A percentile compares a stretch with the other conserved stretches of the same genome.
Evolutionary conservation across 2,329 filamentous ascomycete species (phyloP).

Genomic region (Teratosphaeria gauchensis): DNA sequence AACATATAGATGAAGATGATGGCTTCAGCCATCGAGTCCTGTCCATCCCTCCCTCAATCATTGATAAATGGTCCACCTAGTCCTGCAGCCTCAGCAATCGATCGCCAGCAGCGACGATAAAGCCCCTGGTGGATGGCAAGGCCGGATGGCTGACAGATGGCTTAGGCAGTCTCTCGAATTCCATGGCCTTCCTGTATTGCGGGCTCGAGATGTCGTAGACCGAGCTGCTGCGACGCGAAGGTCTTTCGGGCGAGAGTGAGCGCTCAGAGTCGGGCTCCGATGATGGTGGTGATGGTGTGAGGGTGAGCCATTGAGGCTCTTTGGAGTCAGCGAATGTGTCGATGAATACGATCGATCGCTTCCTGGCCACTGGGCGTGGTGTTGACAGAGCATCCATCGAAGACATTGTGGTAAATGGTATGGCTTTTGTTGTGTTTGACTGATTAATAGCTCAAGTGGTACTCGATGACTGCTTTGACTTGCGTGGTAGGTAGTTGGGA

Average conservation of each 20-base stretch:
- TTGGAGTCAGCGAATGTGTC: background rate
- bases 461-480: background rate
- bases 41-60: background rate
- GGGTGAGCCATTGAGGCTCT: background rate
- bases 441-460: background rate
- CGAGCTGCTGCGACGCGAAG: background rate
- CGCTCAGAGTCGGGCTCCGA: background rate
- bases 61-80: background rate
- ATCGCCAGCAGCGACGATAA: background rate
- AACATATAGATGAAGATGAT: background rate
- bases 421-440: background rate
- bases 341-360: background rate
- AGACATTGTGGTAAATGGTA: background rate
- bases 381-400: background rate
- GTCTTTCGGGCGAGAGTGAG: background rate
- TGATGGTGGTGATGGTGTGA: background rate
- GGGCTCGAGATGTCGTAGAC: background rate
- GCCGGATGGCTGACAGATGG: background rate
- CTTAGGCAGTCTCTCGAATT: background rate
- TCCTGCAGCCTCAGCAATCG: background rate
- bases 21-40: background rate
- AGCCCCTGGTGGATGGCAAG: background rate
- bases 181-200: background rate
- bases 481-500: background rate
- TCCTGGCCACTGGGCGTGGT: background rate